These are phyloP conservation scores for Kwoniella shandongensis DNA, from an alignment of 768 basidiomycete genomes.

Conservation along the genomic window DNA sequence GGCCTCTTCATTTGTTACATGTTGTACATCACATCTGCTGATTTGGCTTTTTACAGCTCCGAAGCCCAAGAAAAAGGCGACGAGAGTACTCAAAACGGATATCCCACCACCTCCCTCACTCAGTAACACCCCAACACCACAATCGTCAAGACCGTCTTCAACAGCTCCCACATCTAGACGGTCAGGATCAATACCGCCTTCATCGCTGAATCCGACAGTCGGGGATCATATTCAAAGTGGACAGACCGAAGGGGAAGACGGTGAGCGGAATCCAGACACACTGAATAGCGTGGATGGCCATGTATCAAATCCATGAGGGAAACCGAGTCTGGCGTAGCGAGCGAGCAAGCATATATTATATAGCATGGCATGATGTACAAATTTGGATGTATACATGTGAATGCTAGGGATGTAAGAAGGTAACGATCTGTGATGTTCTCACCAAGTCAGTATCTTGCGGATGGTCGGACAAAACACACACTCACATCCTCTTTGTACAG, in stretches of 20 bases:
- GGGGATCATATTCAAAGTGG: neutral
- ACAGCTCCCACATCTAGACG: conserved; percentile 5
- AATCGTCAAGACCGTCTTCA: conserved; percentile 29
- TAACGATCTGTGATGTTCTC: conserved; percentile 49
- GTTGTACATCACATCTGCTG: neutral
- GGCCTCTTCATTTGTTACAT: conserved; percentile 3
- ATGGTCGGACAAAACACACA: conserved; percentile 12
- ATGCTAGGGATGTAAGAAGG: conserved; percentile 40
- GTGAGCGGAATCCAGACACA: no score
- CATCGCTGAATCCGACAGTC: neutral
- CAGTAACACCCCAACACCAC: conserved; percentile 23
- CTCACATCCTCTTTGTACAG: conserved; percentile 86
- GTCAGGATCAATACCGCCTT: neutral
- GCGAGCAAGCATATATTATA: no score
- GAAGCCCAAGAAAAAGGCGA: conserved; percentile 79
- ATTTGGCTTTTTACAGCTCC: conserved; percentile 63
- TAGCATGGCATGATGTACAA: neutral
- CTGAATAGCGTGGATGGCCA: no score
- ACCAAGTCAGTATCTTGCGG: no score
- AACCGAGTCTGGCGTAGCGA: no score
- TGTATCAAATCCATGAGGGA: no score
- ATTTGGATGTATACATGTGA: conserved; percentile 4
- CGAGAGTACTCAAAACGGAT: conserved; percentile 79
- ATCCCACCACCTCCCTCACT: conserved; percentile 56
- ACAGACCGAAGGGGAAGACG: no score